phyloP scores from a whole-genome alignment of 2,329 filamentous ascomycete species.

The Beauveria bassiana region DNA sequence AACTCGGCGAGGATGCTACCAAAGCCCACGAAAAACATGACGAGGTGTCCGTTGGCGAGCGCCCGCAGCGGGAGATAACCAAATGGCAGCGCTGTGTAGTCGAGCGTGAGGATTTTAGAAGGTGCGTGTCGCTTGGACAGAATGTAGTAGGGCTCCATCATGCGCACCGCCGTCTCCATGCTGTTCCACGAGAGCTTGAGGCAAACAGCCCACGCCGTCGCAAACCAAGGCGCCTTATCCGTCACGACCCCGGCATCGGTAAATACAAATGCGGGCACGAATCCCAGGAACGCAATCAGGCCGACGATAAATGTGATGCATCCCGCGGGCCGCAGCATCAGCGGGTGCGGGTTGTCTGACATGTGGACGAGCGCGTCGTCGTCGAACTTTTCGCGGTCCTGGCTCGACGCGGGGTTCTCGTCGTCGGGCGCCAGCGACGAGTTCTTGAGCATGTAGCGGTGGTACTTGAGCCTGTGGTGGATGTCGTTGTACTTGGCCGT shows the following conservation, averaged over 20 bases:
- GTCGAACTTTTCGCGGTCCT: conserved; percentile 36
- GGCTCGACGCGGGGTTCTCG: conserved; percentile 32
- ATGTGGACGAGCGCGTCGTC: conserved; percentile 28
- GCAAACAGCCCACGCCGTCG: conserved; percentile 57
- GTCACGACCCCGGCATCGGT: conserved; percentile 45
- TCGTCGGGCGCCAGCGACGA: conserved; percentile 61
- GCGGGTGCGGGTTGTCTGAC: conserved; percentile 56
- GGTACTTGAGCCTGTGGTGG: conserved; percentile 56
- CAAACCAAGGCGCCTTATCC: conserved; percentile 55
- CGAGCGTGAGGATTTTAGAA: conserved; percentile 57
- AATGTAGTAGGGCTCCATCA: conserved; percentile 69
- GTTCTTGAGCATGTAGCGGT: conserved; percentile 63
- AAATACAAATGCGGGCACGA: conserved; percentile 58
- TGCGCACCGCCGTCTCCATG: conserved; percentile 61
- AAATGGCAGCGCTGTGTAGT: conserved; percentile 67
- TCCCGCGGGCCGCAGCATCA: conserved; percentile 56
- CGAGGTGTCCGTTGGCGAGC: conserved; percentile 53
- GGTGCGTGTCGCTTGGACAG: conserved; percentile 59
- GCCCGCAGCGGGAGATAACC: conserved; percentile 56
- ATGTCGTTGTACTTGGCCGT: conserved; percentile 58
- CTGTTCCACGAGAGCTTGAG: conserved; percentile 63
- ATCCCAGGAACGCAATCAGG: conserved; percentile 46
- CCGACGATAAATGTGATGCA: conserved; percentile 53
- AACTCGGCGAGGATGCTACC: conserved; percentile 68
- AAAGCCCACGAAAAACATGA: conserved; percentile 61